Percentiles rank a stretch among this genome's conserved stretches.
Conservation (phyloP, 1,284 basidiomycete species). For the Boletus semigastroideus region DNA sequence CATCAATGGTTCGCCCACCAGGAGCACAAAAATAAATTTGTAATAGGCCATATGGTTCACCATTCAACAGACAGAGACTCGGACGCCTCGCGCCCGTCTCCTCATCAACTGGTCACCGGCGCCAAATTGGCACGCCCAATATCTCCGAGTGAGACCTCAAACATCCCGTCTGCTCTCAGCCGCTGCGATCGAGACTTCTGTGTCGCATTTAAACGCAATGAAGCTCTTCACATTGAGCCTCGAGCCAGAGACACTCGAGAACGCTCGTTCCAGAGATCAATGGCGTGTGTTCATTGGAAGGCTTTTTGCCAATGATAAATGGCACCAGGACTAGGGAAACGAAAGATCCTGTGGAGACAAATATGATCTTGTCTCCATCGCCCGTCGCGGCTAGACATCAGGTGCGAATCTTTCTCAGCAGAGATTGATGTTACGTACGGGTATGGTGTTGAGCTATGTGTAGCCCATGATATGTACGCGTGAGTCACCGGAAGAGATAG, state of each 20-base stretch:
- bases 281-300: not conserved
- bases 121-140: not conserved
- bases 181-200: not conserved
- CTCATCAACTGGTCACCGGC: not conserved
- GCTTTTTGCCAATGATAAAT: not conserved
- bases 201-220: not conserved
- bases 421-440: not conserved
- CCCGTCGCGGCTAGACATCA: not conserved
- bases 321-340: not conserved
- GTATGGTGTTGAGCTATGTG: not conserved
- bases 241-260: slow-evolving; percentile 1
- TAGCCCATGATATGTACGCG: not conserved
- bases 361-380: not conserved
- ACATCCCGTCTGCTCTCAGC: slow-evolving; percentile 1
- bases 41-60: too few species aligned
- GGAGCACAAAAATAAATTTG: too few species aligned
- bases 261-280: not conserved
- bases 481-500: not conserved
- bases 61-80: not conserved
- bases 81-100: not conserved
- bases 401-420: not conserved
- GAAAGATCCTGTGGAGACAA: not conserved
- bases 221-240: not conserved
- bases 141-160: not conserved
- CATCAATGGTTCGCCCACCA: too few species aligned